Evolutionary conservation across 2,329 filamentous ascomycete genomes (phyloP).

Genomic region (Rugonectria rugulosa): DNA sequence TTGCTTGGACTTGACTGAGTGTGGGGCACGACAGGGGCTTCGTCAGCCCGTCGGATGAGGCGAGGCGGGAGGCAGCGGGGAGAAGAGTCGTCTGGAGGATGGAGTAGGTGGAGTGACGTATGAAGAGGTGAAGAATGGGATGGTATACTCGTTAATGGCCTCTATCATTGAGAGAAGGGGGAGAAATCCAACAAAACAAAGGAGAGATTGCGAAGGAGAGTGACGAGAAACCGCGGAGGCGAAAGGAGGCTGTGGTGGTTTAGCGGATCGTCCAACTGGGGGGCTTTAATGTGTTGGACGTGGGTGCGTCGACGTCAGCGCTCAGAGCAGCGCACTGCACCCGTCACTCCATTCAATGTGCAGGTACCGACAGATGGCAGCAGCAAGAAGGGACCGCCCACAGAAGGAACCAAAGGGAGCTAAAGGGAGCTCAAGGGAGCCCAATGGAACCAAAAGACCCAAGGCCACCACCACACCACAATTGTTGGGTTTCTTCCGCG

Average conservation of each 20-base stretch:
- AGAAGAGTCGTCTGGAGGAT: constrained; percentile 29
- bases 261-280: constrained; percentile 45
- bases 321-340: constrained; percentile 35
- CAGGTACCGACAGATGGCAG: no score
- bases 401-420: no score
- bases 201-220: constrained; percentile 30
- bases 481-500: constrained; percentile 4
- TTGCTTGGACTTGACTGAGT: constrained; percentile 34
- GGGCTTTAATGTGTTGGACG: constrained; percentile 28
- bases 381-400: no score
- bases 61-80: constrained; percentile 31
- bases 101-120: constrained; percentile 28
- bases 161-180: constrained; percentile 19
- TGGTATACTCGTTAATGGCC: constrained; percentile 21
- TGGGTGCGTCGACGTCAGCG: constrained; percentile 58
- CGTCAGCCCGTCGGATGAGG: constrained; percentile 40
- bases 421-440: constrained; percentile 10
- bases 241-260: constrained; percentile 41
- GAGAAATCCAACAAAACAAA: constrained; percentile 2
- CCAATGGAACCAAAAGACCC: neutral
- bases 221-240: constrained; percentile 29
- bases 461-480: constrained; percentile 10
- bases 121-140: constrained; percentile 19
- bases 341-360: constrained; percentile 35
- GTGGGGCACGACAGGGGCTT: constrained; percentile 43